phyloP scores from a whole-genome alignment of 2,329 filamentous ascomycete species.

The Aspergillaceae sp. region DNA sequence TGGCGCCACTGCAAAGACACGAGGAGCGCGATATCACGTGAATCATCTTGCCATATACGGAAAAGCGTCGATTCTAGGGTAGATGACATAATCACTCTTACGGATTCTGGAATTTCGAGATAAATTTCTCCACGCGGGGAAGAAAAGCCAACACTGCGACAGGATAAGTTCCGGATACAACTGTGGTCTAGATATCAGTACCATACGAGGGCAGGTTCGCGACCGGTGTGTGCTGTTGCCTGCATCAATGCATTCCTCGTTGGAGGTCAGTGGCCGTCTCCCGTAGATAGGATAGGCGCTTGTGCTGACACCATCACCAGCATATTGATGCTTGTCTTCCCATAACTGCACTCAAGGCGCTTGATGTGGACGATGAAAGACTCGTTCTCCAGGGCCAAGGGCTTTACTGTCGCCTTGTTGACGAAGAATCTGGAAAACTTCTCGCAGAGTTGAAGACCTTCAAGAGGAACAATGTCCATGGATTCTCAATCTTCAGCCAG shows the following conservation, averaged over 20 bases:
- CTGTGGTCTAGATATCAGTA: neutral
- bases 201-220: constrained; percentile 1
- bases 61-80: constrained; percentile 4
- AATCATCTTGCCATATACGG: constrained; percentile 11
- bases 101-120: constrained; percentile 12
- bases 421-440: constrained; percentile 23
- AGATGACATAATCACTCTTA: constrained; percentile 14
- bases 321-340: constrained; percentile 37
- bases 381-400: constrained; percentile 35
- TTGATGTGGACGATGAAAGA: constrained; percentile 17
- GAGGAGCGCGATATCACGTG: constrained; percentile 13
- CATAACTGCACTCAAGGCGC: constrained; percentile 31
- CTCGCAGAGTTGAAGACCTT: constrained; percentile 24
- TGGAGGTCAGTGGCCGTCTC: constrained; percentile 21
- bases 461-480: constrained; percentile 32
- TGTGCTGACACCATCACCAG: constrained; percentile 21
- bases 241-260: constrained; percentile 19
- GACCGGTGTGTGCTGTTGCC: constrained; percentile 9
- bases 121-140: constrained; percentile 9
- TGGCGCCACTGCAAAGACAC: constrained; percentile 9
- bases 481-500: constrained; percentile 23
- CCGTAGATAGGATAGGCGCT: neutral
- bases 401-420: constrained; percentile 24
- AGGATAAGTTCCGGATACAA: too few species aligned
- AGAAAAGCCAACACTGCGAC: neutral